A percentile compares a stretch with the other conserved stretches of the same genome.
phyloP scores from a whole-genome alignment of 2,329 filamentous ascomycete species.

The Hymenoscyphus albidus region DNA sequence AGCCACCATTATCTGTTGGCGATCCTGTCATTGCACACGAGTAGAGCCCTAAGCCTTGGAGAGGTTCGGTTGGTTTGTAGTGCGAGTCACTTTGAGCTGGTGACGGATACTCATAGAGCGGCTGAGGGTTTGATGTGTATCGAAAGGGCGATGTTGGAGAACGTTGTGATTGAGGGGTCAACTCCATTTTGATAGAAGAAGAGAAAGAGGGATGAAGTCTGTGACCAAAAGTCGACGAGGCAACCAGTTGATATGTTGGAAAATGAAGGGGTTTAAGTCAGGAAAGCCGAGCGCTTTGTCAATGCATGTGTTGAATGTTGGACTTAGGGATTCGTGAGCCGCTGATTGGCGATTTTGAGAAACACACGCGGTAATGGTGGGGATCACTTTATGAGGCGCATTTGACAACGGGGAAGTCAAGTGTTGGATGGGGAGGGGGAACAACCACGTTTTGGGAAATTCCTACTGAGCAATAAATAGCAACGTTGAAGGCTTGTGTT shows the following conservation, averaged over 20 bases:
- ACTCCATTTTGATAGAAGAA: conserved; percentile 30
- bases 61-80: conserved; percentile 29
- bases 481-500: conserved; percentile 1
- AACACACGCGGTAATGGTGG: conserved; percentile 4
- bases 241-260: conserved; percentile 9
- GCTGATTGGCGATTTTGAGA: conserved; percentile 14
- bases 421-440: background rate
- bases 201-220: conserved; percentile 12
- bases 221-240: background rate
- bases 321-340: background rate
- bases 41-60: conserved; percentile 32
- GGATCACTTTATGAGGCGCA: conserved; percentile 9
- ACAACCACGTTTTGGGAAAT: background rate
- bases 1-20: conserved; percentile 23
- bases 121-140: conserved; percentile 30
- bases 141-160: conserved; percentile 32
- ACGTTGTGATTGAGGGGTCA: conserved; percentile 33
- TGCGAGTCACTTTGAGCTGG: conserved; percentile 34
- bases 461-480: conserved; percentile 10
- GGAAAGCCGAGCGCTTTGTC: conserved; percentile 12
- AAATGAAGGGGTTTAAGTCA: conserved; percentile 4
- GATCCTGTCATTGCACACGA: conserved; percentile 32
- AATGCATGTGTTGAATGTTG: conserved; percentile 12
- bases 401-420: background rate
- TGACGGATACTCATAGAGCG: conserved; percentile 35